Percentiles rank a stretch among this genome's conserved stretches.
Conservation (phyloP, 2,329 filamentous ascomycete genomes). For the Cladophialophora carrionii region DNA sequence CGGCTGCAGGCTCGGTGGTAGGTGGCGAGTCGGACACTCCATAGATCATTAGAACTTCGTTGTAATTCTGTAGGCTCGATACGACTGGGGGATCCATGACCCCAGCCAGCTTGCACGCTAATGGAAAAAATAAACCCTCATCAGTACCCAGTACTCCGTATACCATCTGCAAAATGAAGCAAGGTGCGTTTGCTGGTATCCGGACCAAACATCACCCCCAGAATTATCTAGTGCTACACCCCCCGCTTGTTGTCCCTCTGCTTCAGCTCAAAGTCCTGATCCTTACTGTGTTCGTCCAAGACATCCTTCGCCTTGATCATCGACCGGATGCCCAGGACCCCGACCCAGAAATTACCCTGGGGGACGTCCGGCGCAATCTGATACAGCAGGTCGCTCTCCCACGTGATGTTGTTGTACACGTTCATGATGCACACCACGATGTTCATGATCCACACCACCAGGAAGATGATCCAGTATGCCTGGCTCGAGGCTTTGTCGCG, state of each 20-base stretch:
- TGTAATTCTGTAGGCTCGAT: constrained; percentile 2
- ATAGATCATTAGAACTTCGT: neutral
- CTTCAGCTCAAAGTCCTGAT: constrained; percentile 20
- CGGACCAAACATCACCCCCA: neutral
- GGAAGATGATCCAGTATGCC: constrained; percentile 32
- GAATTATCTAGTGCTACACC: neutral
- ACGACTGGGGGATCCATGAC: neutral
- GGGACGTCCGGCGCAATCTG: constrained; percentile 28
- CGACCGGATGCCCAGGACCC: constrained; percentile 24
- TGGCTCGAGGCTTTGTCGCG: constrained; percentile 29
- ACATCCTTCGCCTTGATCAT: constrained; percentile 21
- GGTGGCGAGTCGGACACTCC: constrained; percentile 3
- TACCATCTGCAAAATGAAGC: neutral
- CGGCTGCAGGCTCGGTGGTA: constrained; percentile 8
- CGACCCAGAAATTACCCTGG: constrained; percentile 30
- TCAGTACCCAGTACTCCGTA: neutral
- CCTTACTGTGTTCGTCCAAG: constrained; percentile 6
- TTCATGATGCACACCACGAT: constrained; percentile 33
- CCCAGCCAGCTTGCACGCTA: neutral
- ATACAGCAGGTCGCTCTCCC: constrained; percentile 32
- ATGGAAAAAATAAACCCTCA: neutral
- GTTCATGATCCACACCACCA: constrained; percentile 30
- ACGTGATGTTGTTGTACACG: constrained; percentile 34
- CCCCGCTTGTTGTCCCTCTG: constrained; percentile 9
- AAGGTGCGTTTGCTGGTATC: neutral